A percentile compares a stretch with the other conserved stretches of the same genome.
These are phyloP conservation scores for Aspergillus puulaauensis DNA, from an alignment of 2,329 filamentous ascomycete species.

Conservation along the genomic window DNA sequence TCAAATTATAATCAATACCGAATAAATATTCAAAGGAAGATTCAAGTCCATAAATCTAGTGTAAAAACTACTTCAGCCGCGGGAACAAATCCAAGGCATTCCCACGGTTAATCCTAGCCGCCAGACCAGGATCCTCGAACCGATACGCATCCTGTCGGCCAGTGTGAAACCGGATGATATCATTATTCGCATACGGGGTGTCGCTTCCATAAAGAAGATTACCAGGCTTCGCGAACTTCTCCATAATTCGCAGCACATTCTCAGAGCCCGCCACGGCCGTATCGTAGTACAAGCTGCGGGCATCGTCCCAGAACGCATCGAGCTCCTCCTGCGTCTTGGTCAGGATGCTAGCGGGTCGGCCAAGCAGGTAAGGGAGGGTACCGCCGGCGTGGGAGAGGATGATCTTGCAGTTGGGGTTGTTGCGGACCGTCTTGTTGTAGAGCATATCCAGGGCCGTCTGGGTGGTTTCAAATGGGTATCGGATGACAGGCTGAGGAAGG, in stretches of 20 bases:
- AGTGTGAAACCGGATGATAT: no score
- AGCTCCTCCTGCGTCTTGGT: constrained; percentile 10
- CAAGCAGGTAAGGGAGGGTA: constrained; percentile 29
- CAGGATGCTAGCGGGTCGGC: constrained; percentile 24
- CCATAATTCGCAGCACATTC: background rate
- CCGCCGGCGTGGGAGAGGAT: constrained; percentile 47
- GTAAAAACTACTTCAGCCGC: background rate
- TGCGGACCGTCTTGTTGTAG: constrained; percentile 26
- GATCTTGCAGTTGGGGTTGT: constrained; percentile 41
- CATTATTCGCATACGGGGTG: background rate
- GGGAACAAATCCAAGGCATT: background rate
- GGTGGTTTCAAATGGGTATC: constrained; percentile 49
- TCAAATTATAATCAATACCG: no score
- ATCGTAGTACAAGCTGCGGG: constrained; percentile 30
- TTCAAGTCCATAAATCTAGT: no score
- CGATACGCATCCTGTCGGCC: background rate
- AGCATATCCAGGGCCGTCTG: constrained; percentile 47
- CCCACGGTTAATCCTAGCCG: background rate
- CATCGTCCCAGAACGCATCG: constrained; percentile 7
- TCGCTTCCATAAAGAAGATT: background rate
- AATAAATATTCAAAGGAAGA: no score
- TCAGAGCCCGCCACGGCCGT: constrained; percentile 18
- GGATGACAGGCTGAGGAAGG: constrained; percentile 42
- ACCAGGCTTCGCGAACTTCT: background rate
- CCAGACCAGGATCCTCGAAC: background rate